A percentile compares a stretch with the other conserved stretches of the same genome.
Evolutionary conservation across 2,329 filamentous ascomycete genomes (phyloP).

Genomic region (Paecilomyces dactylethromorphus): DNA sequence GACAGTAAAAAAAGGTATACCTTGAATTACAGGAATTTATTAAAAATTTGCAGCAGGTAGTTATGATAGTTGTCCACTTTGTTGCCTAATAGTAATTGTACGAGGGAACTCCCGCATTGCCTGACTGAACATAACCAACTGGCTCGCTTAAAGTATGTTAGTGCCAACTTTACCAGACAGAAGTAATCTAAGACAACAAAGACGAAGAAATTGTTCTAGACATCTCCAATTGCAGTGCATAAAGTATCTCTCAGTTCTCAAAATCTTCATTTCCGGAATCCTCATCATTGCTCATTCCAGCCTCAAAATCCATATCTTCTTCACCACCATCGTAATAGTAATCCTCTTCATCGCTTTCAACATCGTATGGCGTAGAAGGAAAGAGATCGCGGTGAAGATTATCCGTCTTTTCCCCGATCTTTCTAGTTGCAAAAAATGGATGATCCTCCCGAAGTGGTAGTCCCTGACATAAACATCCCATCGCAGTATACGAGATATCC

Average conservation of each 20-base stretch:
- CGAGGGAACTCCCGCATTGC: neutral
- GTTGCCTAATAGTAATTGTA: neutral
- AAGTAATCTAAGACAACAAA: neutral
- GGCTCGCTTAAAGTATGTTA: neutral
- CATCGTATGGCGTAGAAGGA: neutral
- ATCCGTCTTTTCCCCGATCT: neutral
- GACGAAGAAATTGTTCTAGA: neutral
- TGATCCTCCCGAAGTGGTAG: slow-evolving; percentile 17
- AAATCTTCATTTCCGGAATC: neutral
- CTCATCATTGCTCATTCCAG: neutral
- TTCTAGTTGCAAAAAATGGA: slow-evolving; percentile 19
- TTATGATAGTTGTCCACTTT: too few relatives aligned
- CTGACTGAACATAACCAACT: neutral
- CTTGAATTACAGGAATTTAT: neutral
- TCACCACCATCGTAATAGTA: neutral
- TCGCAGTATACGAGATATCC: slow-evolving; percentile 27
- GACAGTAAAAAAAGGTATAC: too few relatives aligned
- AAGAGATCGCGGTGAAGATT: neutral
- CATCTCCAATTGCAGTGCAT: too few relatives aligned
- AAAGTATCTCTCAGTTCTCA: too few relatives aligned
- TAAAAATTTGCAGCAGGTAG: too few relatives aligned
- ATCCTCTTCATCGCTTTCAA: neutral
- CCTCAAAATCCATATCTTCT: neutral
- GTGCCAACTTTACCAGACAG: neutral
- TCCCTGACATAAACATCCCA: slow-evolving; percentile 28